Evolutionary conservation across 2,329 filamentous ascomycete species (phyloP).

Genomic region (Colletotrichum eremochloae): DNA sequence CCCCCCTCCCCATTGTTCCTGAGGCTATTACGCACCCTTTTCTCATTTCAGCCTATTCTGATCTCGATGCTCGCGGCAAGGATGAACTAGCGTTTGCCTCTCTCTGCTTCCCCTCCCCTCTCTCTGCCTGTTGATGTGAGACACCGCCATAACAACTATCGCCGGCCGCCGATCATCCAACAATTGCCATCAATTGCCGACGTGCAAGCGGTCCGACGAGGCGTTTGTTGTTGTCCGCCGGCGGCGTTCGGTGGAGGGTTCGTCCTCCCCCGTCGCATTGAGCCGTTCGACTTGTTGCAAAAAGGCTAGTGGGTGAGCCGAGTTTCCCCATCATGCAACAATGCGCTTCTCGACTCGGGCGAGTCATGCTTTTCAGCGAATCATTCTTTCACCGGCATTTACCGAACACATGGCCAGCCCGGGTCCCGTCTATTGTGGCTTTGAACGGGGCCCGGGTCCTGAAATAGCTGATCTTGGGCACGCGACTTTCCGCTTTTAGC

Average conservation of each 20-base stretch:
- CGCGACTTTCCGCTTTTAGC: background rate
- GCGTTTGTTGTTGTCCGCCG: background rate
- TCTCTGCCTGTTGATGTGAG: background rate
- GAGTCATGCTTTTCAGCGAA: slow-evolving; percentile 23
- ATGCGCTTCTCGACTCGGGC: background rate
- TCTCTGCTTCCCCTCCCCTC: no score
- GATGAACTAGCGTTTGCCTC: background rate
- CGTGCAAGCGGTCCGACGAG: background rate
- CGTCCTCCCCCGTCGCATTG: slow-evolving; percentile 4
- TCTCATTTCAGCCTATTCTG: background rate
- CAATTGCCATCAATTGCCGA: background rate
- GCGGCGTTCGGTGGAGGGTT: background rate
- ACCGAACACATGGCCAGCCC: no score
- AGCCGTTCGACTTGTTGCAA: background rate
- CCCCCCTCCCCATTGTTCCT: slow-evolving; percentile 2
- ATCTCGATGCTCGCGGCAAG: slow-evolving; percentile 23
- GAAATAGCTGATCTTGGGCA: slow-evolving; percentile 15
- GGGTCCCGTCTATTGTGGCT: background rate
- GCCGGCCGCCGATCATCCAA: background rate
- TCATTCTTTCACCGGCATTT: background rate
- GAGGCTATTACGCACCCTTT: slow-evolving; percentile 4
- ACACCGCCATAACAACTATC: slow-evolving; percentile 5
- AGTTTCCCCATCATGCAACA: background rate
- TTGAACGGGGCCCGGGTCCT: background rate
- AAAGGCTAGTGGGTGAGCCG: background rate